These are phyloP conservation scores for Primulina eburnea DNA, from an alignment of 257 asterid genomes.

Conservation along the genomic window DNA sequence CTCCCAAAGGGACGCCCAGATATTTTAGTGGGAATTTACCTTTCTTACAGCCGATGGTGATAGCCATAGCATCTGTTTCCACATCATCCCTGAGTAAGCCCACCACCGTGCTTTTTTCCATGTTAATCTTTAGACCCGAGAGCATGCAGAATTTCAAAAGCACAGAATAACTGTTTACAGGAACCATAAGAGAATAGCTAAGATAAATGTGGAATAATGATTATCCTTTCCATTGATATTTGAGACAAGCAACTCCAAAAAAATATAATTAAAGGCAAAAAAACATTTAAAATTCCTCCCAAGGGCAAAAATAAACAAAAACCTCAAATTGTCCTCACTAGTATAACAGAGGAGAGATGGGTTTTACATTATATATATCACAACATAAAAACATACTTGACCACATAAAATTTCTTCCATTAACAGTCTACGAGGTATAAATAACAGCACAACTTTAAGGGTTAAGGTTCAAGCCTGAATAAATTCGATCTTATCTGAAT, in stretches of 20 bases:
- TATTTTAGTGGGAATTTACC: no score
- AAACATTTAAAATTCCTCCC: background rate
- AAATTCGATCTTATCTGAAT: background rate
- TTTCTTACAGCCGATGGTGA: no score
- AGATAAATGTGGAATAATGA: background rate
- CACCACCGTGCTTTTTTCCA: no score
- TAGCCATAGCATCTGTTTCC: no score
- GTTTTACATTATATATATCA: background rate
- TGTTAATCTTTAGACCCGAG: no score
- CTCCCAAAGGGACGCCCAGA: no score
- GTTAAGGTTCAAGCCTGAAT: background rate
- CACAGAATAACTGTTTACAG: no score
- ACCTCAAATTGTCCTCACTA: background rate
- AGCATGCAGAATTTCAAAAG: no score
- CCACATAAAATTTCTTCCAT: background rate
- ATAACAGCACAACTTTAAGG: slow-evolving; percentile 5
- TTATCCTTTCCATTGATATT: background rate
- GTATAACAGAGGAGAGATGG: background rate
- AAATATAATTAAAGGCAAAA: no score
- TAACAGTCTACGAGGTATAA: background rate
- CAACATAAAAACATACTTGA: background rate
- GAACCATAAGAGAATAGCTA: background rate
- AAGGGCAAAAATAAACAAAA: background rate
- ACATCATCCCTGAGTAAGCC: no score
- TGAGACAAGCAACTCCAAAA: background rate